These are phyloP conservation scores for Carpinus fangiana DNA, from an alignment of 306 rosid species.

Conservation along the genomic window DNA sequence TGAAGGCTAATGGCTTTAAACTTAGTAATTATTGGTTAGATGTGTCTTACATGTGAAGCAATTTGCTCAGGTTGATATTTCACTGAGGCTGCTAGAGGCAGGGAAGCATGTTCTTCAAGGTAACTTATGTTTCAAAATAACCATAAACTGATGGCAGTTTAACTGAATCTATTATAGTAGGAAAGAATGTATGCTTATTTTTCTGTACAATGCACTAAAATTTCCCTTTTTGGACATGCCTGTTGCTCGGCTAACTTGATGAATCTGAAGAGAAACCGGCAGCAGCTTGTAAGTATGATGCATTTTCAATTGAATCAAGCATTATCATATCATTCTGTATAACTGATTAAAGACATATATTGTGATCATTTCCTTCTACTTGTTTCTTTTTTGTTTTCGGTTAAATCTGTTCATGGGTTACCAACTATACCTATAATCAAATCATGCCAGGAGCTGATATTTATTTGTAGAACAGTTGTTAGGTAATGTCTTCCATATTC, in stretches of 20 bases:
- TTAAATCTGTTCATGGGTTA: not conserved
- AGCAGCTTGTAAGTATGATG: conserved; percentile 68
- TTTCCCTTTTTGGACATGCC: conserved; percentile 27
- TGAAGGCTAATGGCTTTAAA: not conserved
- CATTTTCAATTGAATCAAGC: conserved; percentile 1
- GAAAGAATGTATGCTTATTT: not conserved
- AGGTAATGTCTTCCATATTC: not conserved
- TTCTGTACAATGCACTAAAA: conserved; percentile 33
- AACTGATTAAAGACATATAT: not conserved
- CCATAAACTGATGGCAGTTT: not conserved
- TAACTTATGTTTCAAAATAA: conserved; percentile 28
- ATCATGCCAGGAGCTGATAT: not conserved
- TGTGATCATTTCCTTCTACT: conserved; percentile 10
- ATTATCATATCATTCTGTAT: conserved; percentile 9
- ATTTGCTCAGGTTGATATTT: conserved; percentile 67
- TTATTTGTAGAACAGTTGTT: not conserved
- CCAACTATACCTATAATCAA: not conserved
- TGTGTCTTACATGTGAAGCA: conserved; percentile 8
- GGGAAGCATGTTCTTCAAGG: conserved; percentile 98
- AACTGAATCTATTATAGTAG: conserved; percentile 1
- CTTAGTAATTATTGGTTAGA: not conserved
- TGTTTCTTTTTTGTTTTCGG: not conserved
- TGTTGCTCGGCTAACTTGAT: conserved; percentile 46
- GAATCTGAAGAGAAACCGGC: conserved; percentile 93
- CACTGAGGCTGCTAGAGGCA: conserved; percentile 71